Evolutionary conservation across 2,329 filamentous ascomycete species (phyloP).

Genomic region (Aureobasidium subglaciale): DNA sequence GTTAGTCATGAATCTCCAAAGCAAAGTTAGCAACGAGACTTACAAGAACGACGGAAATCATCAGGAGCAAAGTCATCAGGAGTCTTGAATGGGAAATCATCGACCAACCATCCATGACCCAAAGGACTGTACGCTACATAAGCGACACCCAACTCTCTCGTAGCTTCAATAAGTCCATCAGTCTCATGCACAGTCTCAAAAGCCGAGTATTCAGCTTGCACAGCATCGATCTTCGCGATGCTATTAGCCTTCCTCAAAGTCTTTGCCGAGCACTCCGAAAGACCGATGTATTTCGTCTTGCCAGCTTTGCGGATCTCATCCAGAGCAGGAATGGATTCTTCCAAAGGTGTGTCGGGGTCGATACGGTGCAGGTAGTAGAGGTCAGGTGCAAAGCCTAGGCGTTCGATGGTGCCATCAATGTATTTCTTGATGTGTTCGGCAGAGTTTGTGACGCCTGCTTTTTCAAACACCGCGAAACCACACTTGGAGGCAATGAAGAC

Average conservation of each 20-base stretch:
- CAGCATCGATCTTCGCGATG: slow-evolving; percentile 42
- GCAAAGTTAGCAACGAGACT: neutral
- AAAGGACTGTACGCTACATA: slow-evolving; percentile 34
- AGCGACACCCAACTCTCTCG: slow-evolving; percentile 39
- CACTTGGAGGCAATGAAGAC: slow-evolving; percentile 47
- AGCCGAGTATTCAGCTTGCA: slow-evolving; percentile 46
- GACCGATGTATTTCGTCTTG: slow-evolving; percentile 45
- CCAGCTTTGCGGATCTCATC: slow-evolving; percentile 42
- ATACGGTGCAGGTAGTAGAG: slow-evolving; percentile 38
- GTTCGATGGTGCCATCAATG: slow-evolving; percentile 44
- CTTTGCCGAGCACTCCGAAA: slow-evolving; percentile 41
- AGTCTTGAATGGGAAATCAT: slow-evolving; percentile 29
- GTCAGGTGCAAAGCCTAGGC: slow-evolving; percentile 42
- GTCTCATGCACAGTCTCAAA: slow-evolving; percentile 43
- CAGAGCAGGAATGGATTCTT: slow-evolving; percentile 42
- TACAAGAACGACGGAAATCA: slow-evolving; percentile 21
- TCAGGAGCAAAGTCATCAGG: slow-evolving; percentile 31
- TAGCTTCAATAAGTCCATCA: slow-evolving; percentile 34
- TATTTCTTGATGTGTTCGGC: slow-evolving; percentile 41
- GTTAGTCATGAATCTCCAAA: neutral
- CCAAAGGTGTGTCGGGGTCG: slow-evolving; percentile 38
- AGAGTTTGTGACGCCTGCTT: slow-evolving; percentile 36
- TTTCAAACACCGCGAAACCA: slow-evolving; percentile 35
- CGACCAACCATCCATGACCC: slow-evolving; percentile 37
- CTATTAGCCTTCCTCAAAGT: slow-evolving; percentile 42